Conservation (phyloP, 2,329 filamentous ascomycete genomes). For the Phaeosphaeriaceae sp. region DNA sequence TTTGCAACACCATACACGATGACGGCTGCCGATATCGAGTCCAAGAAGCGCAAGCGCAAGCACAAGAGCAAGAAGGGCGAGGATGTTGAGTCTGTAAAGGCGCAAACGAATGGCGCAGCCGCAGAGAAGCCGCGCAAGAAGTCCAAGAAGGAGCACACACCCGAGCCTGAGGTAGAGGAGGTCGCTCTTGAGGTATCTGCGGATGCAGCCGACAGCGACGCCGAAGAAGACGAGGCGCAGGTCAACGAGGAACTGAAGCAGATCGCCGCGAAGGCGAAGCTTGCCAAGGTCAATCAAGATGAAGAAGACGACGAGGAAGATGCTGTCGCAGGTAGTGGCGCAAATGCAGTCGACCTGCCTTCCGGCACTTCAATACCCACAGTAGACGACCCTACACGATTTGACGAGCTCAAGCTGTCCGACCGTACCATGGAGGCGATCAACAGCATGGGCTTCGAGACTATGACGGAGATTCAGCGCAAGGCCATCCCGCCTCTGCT, state of each 20-base stretch:
- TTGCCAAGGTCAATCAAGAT: conserved; percentile 35
- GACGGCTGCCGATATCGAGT: conserved; percentile 49
- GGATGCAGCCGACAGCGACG: conserved; percentile 45
- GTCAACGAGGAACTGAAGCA: conserved; percentile 46
- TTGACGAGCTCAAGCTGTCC: conserved; percentile 83
- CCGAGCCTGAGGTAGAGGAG: conserved; percentile 37
- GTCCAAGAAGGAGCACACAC: conserved; percentile 49
- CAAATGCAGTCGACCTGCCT: conserved; percentile 57
- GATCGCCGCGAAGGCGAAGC: conserved; percentile 37
- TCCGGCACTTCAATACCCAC: conserved; percentile 65
- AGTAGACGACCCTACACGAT: conserved; percentile 72
- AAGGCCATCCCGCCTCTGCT: conserved; percentile 86
- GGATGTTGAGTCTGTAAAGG: conserved; percentile 29
- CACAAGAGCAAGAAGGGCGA: conserved; percentile 49
- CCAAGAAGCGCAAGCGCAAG: conserved; percentile 59
- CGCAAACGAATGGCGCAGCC: conserved; percentile 45
- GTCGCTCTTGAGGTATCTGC: conserved; percentile 23
- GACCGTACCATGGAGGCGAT: conserved; percentile 90
- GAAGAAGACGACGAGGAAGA: conserved; percentile 35
- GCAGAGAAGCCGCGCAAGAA: conserved; percentile 52
- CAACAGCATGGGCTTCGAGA: conserved; percentile 89
- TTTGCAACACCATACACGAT: conserved; percentile 31
- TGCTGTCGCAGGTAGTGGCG: conserved; percentile 25
- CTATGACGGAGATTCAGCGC: conserved; percentile 94
- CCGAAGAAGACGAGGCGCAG: conserved; percentile 41